Evolutionary conservation across 179 eudicot genomes (phyloP).

Genomic region (Sideroxylon spinosum): DNA sequence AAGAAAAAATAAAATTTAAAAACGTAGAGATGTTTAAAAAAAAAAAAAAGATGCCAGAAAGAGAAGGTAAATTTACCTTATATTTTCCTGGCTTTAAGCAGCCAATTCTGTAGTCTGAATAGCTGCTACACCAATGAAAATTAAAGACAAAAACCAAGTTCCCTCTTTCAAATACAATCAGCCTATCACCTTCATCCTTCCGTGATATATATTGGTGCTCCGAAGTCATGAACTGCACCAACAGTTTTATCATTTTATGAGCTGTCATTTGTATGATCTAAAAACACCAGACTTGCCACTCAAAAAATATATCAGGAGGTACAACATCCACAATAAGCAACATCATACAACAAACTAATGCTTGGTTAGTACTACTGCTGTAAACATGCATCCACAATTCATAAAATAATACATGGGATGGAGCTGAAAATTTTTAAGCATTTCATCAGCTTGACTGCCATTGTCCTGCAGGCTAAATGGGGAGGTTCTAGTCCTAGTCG

Average conservation of each 20-base stretch:
- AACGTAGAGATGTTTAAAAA: background rate
- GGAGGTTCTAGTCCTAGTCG: background rate
- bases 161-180: slow-evolving; percentile 81
- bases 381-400: no score
- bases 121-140: slow-evolving; percentile 88
- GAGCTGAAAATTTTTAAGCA: no score
- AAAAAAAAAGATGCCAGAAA: background rate
- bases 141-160: slow-evolving; percentile 90
- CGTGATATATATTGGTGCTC: slow-evolving; percentile 88
- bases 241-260: slow-evolving; percentile 7
- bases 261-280: background rate
- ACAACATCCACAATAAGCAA: background rate
- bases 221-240: slow-evolving; percentile 92
- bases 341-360: no score
- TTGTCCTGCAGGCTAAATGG: background rate
- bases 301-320: background rate
- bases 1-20: background rate
- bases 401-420: no score
- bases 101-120: slow-evolving; percentile 78
- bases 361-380: no score
- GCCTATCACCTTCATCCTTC: slow-evolving; percentile 81
- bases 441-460: background rate
- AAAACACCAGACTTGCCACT: background rate
- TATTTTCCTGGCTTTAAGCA: slow-evolving; percentile 88
- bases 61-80: slow-evolving; percentile 43